Conservation (phyloP, 1,139 yeast genomes). For the Scheffersomyces titani region DNA sequence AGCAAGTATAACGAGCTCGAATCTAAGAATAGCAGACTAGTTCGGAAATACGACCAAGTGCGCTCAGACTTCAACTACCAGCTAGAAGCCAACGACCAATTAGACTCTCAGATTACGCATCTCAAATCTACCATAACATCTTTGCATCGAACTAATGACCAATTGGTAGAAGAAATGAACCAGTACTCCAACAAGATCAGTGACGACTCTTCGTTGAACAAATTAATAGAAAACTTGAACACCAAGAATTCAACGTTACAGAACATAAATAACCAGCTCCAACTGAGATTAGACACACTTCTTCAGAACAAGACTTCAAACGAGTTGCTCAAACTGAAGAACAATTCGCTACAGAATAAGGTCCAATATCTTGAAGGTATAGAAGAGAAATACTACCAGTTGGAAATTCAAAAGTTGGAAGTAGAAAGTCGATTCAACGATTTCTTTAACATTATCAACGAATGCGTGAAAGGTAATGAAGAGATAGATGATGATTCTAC, state of each 20-base stretch:
- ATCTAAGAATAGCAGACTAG: conserved; percentile 23
- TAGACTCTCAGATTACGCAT: conserved; percentile 23
- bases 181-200: conserved; percentile 7
- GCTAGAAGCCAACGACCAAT: conserved; percentile 29
- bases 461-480: conserved; percentile 21
- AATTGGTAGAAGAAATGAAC: conserved; percentile 48
- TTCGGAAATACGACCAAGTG: conserved; percentile 30
- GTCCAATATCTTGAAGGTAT: conserved; percentile 42
- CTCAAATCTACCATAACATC: conserved; percentile 21
- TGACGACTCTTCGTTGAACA: conserved; percentile 8
- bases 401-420: conserved; percentile 55
- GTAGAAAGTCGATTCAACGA: conserved; percentile 44
- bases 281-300: conserved; percentile 23
- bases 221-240: conserved; percentile 27
- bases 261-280: conserved; percentile 36
- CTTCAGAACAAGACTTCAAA: conserved; percentile 41
- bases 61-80: conserved; percentile 33
- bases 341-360: conserved; percentile 33
- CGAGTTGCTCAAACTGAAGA: conserved; percentile 43
- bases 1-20: conserved; percentile 21
- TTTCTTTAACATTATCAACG: conserved; percentile 28
- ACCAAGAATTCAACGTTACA: conserved; percentile 31
- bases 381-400: conserved; percentile 48
- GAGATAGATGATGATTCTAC: conserved; percentile 12
- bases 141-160: conserved; percentile 38